Percentiles rank a stretch among this genome's conserved stretches.
Evolutionary conservation across 2,329 filamentous ascomycete genomes (phyloP).

Genomic region (Paecilomyces niveus): DNA sequence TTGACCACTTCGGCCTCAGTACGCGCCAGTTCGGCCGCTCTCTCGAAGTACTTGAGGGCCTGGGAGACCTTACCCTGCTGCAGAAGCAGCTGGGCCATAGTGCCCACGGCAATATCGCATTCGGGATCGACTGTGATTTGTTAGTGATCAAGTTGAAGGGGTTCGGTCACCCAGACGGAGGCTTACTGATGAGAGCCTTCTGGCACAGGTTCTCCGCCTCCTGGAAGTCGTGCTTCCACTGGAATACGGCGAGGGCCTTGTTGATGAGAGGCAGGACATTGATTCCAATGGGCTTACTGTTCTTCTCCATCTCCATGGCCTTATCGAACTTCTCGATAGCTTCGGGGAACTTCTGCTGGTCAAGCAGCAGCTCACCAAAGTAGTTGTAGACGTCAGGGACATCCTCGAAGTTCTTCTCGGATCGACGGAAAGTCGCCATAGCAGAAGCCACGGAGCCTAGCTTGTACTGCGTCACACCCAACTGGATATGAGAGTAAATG

Average conservation of each 20-base stretch:
- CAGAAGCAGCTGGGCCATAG: slow-evolving; percentile 93
- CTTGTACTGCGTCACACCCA: slow-evolving; percentile 99
- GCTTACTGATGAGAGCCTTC: slow-evolving; percentile 92
- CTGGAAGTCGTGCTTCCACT: slow-evolving; percentile 94
- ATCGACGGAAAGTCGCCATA: slow-evolving; percentile 95
- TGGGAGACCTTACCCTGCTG: slow-evolving; percentile 97
- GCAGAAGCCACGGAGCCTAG: slow-evolving; percentile 96
- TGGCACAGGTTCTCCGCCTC: slow-evolving; percentile 95
- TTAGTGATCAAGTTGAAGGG: slow-evolving; percentile 6
- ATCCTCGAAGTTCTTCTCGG: slow-evolving; percentile 96
- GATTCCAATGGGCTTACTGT: slow-evolving; percentile 87
- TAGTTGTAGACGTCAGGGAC: slow-evolving; percentile 99
- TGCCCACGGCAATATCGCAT: slow-evolving; percentile 96
- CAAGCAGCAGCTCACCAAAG: slow-evolving; percentile 92
- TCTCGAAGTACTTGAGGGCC: slow-evolving; percentile 93
- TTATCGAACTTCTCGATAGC: slow-evolving; percentile 97
- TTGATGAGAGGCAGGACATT: slow-evolving; percentile 97
- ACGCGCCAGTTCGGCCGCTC: slow-evolving; percentile 84
- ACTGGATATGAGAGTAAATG: slow-evolving; percentile 99
- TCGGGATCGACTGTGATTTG: slow-evolving; percentile 77
- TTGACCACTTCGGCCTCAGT: slow-evolving; percentile 96
- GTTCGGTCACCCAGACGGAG: not conserved
- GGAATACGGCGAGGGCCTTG: slow-evolving; percentile 94
- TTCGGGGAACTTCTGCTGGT: slow-evolving; percentile 92
- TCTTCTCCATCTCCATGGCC: slow-evolving; percentile 98